Percentiles rank a stretch among this genome's conserved stretches.
These are phyloP conservation scores for Inga leiocalycina DNA, from an alignment of 306 rosid species.

Conservation along the genomic window DNA sequence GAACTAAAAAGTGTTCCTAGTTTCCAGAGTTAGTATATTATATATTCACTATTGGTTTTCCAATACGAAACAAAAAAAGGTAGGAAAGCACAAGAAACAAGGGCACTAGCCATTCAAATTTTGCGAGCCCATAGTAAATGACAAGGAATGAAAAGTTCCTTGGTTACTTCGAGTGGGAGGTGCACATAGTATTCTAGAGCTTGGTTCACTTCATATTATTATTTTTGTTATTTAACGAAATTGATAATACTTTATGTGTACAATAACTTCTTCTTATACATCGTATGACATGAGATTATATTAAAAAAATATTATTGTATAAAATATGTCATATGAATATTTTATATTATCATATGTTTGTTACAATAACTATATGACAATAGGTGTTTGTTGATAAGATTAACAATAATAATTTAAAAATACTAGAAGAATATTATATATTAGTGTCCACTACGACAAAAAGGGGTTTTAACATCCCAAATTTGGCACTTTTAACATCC, in stretches of 20 bases:
- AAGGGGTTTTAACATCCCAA: too few relatives aligned
- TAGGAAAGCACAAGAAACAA: slow-evolving; percentile 39
- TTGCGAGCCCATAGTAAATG: background rate
- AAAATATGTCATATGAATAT: background rate
- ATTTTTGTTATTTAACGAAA: background rate
- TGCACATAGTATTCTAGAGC: slow-evolving; percentile 4
- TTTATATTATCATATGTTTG: background rate
- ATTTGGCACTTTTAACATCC: too few relatives aligned
- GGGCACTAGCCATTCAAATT: background rate
- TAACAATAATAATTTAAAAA: background rate
- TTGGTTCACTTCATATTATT: slow-evolving; percentile 12
- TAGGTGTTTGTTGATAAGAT: background rate
- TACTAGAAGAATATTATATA: background rate
- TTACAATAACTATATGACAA: too few relatives aligned
- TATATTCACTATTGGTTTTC: slow-evolving; percentile 21
- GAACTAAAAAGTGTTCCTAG: slow-evolving; percentile 21
- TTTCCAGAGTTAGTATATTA: slow-evolving; percentile 19
- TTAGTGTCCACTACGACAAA: too few relatives aligned
- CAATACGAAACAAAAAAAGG: slow-evolving; percentile 31
- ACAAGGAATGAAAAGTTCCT: slow-evolving; percentile 37
- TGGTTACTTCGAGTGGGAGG: slow-evolving; percentile 38
- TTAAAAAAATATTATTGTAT: background rate
- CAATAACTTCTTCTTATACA: background rate
- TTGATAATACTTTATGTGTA: background rate
- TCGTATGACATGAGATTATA: background rate